These are phyloP conservation scores for Wickerhamiella pararugosa DNA, from an alignment of 1,139 yeast species.

Conservation along the genomic window DNA sequence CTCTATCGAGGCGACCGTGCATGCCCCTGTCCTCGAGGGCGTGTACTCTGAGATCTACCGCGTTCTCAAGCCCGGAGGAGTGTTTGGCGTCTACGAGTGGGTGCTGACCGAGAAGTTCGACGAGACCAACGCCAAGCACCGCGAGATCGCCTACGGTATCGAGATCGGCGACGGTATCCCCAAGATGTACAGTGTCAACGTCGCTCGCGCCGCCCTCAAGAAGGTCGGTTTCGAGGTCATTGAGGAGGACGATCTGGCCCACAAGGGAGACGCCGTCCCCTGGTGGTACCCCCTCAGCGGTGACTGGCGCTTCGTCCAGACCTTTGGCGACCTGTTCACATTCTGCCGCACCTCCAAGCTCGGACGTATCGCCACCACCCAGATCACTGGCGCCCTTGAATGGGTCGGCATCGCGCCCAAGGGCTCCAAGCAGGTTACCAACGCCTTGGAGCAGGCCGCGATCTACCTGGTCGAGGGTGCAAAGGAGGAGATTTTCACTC, in stretches of 20 bases:
- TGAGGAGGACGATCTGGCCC: conserved; percentile 71
- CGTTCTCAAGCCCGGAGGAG: conserved; percentile 95
- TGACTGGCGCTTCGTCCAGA: conserved; percentile 77
- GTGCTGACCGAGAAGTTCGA: conserved; percentile 93
- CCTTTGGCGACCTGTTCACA: conserved; percentile 62
- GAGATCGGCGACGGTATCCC: conserved; percentile 99
- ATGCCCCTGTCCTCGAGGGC: conserved; percentile 93
- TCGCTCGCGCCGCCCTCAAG: conserved; percentile 75
- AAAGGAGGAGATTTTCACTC: conserved; percentile 72
- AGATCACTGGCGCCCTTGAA: conserved; percentile 68
- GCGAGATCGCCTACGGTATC: conserved; percentile 91
- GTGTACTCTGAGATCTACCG: conserved; percentile 91
- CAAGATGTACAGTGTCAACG: conserved; percentile 77
- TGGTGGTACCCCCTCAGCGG: conserved; percentile 98
- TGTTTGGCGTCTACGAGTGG: conserved; percentile 97
- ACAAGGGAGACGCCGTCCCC: conserved; percentile 68
- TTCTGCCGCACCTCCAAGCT: conserved; percentile 75
- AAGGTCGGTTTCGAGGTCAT: conserved; percentile 77
- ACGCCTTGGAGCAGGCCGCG: conserved; percentile 94
- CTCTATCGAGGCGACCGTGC: conserved; percentile 97
- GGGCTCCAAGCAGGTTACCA: conserved; percentile 83
- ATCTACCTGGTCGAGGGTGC: conserved; percentile 92
- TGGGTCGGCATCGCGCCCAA: conserved; percentile 78
- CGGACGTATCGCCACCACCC: conserved; percentile 79
- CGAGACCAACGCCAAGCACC: conserved; percentile 73